These are phyloP conservation scores for Dendrocalamus sinicus DNA, from an alignment of 176 grass and related monocot species.

Conservation along the genomic window DNA sequence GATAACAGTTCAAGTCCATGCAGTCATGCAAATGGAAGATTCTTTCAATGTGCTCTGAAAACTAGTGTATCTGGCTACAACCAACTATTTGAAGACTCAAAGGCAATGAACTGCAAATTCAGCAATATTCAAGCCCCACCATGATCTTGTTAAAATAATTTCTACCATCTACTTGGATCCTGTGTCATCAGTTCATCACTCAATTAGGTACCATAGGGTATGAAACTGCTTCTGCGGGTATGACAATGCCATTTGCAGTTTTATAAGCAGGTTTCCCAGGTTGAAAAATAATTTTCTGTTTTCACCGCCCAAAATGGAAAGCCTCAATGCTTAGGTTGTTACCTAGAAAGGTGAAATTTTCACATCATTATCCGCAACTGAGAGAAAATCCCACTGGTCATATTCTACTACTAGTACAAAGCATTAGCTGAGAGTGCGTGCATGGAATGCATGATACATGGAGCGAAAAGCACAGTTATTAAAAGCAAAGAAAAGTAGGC, in stretches of 20 bases:
- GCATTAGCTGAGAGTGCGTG: background rate
- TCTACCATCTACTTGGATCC: background rate
- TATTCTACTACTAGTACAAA: background rate
- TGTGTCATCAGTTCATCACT: background rate
- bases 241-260: background rate
- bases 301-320: background rate
- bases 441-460: background rate
- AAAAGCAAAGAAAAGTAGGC: conserved; percentile 24
- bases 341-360: background rate
- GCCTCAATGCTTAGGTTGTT: background rate
- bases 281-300: background rate
- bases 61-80: background rate
- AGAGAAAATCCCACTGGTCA: background rate
- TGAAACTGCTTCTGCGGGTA: background rate
- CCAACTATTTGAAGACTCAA: background rate
- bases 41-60: background rate
- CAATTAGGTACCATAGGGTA: background rate
- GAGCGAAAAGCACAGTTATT: background rate
- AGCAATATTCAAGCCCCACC: background rate
- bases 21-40: background rate
- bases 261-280: background rate
- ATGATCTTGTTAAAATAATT: background rate
- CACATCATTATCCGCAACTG: background rate
- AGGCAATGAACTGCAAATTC: background rate
- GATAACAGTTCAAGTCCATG: background rate